Conservation (phyloP, 2,329 filamentous ascomycete species). For the Clathrospora elynae region DNA sequence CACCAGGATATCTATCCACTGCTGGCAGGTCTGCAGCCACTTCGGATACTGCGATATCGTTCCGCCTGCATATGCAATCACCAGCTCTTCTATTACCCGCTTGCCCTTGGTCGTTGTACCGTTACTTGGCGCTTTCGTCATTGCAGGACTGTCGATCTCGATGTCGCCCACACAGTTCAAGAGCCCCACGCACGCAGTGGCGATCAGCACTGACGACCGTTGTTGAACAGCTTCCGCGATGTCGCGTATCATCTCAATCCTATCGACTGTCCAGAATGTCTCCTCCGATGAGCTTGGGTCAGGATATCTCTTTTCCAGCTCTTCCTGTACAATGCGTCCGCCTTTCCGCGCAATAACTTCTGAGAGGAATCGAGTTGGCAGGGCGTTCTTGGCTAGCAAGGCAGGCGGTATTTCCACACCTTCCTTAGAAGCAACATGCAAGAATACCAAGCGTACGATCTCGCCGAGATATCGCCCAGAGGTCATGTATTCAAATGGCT, state of each 20-base stretch:
- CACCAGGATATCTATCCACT: constrained; percentile 65
- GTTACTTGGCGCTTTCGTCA: constrained; percentile 24
- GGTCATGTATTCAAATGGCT: constrained; percentile 85
- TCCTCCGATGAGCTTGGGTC: constrained; percentile 47
- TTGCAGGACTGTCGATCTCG: constrained; percentile 36
- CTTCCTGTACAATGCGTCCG: constrained; percentile 22
- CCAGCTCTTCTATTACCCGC: constrained; percentile 61
- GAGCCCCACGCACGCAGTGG: constrained; percentile 72
- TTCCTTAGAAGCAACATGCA: constrained; percentile 64
- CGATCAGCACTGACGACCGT: constrained; percentile 74
- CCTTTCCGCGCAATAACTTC: constrained; percentile 62
- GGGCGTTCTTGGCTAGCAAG: constrained; percentile 63
- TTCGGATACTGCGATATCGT: constrained; percentile 81
- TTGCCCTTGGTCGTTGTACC: constrained; percentile 23
- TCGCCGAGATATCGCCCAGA: constrained; percentile 78
- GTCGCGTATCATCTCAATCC: constrained; percentile 64
- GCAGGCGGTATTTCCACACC: constrained; percentile 58
- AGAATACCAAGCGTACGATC: constrained; percentile 71
- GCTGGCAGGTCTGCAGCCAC: constrained; percentile 71
- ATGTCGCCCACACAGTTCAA: constrained; percentile 73
- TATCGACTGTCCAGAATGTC: constrained; percentile 64
- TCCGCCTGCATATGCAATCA: constrained; percentile 79
- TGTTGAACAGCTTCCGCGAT: constrained; percentile 73
- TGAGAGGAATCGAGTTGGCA: constrained; percentile 75
- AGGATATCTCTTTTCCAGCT: constrained; percentile 61